Evolutionary conservation across 441 rosid species (phyloP), one percentile per base, ranked within the genome.

Genomic region (Arabidopsis hybrid): DNA sequence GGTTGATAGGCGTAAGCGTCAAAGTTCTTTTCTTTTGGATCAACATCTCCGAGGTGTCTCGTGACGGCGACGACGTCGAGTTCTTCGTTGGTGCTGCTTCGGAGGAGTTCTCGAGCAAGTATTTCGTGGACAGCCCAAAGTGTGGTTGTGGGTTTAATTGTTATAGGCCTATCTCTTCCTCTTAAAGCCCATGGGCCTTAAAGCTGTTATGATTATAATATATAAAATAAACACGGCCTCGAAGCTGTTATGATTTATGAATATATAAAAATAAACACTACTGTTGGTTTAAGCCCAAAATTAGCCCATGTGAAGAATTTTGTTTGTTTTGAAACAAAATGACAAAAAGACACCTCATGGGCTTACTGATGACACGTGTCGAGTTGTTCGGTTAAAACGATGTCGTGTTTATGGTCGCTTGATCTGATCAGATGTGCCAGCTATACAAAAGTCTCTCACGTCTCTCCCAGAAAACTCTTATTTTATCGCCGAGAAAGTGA

Each of bases 11-110:
- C 4, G 81, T 91, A 60, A 62, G 80, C 45, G 95, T 91, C 4
- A 87, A 89, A 73, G 78, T 85, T 31, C 53, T 85, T 8, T 50
- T 83, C 38, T 31, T 85, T 1, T 88, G 97, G 97, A 65, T 88
- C 11, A 71, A 78, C 72, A 87, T 89, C 34, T 42, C 8, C 11
- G 74, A 80, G 64, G 93, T 91, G 71, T 80, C 46, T 50, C 85
- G 81, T 1, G 85, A 83, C 4, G 88, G 38, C 0, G 83, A 85
- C 1, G 90, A 83, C 55, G 79, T 89, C 4, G 83, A 81, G 17
- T 79, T 91, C 70, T 85, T 86, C 0, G 84, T 85, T 1, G 95
- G 95, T 68, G 75, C 80, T 45, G 87, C 85, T 21, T 88, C 95
- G 0, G 84, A 89, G 0, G 79, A 84, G 39, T 84, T 86, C 78